A percentile compares a stretch with the other conserved stretches of the same genome.
Evolutionary conservation across 2,329 filamentous ascomycete genomes (phyloP).

Genomic region (Chaetomiaceae sp.): DNA sequence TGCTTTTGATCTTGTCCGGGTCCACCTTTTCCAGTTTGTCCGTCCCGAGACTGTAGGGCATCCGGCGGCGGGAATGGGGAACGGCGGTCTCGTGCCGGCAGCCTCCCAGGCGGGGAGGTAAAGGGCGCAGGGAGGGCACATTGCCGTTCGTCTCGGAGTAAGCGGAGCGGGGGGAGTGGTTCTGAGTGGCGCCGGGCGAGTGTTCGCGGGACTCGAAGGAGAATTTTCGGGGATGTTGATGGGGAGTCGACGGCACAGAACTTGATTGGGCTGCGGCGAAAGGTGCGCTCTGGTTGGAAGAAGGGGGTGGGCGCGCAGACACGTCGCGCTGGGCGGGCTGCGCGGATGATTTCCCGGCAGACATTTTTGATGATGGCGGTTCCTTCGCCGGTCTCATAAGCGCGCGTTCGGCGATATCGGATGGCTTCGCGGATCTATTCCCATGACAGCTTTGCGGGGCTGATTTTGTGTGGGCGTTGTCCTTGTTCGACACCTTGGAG

Average conservation of each 20-base stretch:
- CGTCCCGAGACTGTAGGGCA: slow-evolving; percentile 86
- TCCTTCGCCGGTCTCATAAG: slow-evolving; percentile 56
- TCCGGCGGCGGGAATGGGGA: slow-evolving; percentile 74
- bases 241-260: slow-evolving; percentile 89
- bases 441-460: slow-evolving; percentile 56
- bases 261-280: slow-evolving; percentile 58
- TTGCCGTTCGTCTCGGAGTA: slow-evolving; percentile 82
- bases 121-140: slow-evolving; percentile 62
- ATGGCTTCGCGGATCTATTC: slow-evolving; percentile 54
- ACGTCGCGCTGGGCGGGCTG: slow-evolving; percentile 15
- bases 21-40: slow-evolving; percentile 70
- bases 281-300: slow-evolving; percentile 22
- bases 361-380: slow-evolving; percentile 43
- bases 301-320: slow-evolving; percentile 16
- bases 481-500: slow-evolving; percentile 56
- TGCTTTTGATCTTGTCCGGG: slow-evolving; percentile 66
- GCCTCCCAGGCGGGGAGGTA: slow-evolving; percentile 53
- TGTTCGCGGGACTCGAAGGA: slow-evolving; percentile 72
- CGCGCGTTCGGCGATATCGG: slow-evolving; percentile 57
- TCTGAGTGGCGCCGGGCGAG: slow-evolving; percentile 70
- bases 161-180: slow-evolving; percentile 82
- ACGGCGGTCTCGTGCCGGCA: slow-evolving; percentile 90
- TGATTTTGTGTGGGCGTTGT: slow-evolving; percentile 42
- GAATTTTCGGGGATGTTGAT: slow-evolving; percentile 80
- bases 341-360: slow-evolving; percentile 27